A percentile compares a stretch with the other conserved stretches of the same genome.
phyloP scores from a whole-genome alignment of 352 stramenopile species.

The Albugo candida region DNA sequence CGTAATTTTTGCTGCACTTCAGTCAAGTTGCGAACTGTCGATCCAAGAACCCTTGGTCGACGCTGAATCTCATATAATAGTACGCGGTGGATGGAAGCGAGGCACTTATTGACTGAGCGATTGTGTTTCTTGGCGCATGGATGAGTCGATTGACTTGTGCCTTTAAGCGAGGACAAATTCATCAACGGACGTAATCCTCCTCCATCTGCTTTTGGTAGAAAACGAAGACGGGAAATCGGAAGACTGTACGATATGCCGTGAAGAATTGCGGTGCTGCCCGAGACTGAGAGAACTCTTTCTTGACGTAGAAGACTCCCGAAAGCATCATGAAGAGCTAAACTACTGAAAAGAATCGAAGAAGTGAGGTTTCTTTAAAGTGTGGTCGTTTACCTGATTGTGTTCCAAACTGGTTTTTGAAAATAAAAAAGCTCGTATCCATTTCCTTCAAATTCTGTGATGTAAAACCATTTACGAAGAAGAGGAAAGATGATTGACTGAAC shows the following conservation, averaged over 20 bases:
- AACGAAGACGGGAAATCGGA: constrained; percentile 24
- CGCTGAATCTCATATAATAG: constrained; percentile 40
- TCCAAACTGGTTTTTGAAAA: constrained; percentile 51
- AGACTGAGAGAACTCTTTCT: too few species aligned
- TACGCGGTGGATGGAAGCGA: constrained; percentile 37
- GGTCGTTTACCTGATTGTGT: constrained; percentile 34
- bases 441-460: constrained; percentile 52
- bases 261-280: too few species aligned
- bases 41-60: constrained; percentile 26
- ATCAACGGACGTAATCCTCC: constrained; percentile 62
- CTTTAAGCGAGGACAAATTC: too few species aligned
- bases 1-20: constrained; percentile 38
- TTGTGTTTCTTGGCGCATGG: neutral
- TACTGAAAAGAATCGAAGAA: too few species aligned
- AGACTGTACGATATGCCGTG: too few species aligned
- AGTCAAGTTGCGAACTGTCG: constrained; percentile 40
- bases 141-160: too few species aligned
- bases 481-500: constrained; percentile 28
- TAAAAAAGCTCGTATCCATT: constrained; percentile 42
- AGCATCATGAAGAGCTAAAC: too few species aligned
- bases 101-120: constrained; percentile 28
- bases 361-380: too few species aligned
- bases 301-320: too few species aligned
- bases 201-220: constrained; percentile 44
- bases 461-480: constrained; percentile 40